Base-by-base conservation (phyloP, 2,329 filamentous ascomycete species). In the Cercospora janseana region DNA sequence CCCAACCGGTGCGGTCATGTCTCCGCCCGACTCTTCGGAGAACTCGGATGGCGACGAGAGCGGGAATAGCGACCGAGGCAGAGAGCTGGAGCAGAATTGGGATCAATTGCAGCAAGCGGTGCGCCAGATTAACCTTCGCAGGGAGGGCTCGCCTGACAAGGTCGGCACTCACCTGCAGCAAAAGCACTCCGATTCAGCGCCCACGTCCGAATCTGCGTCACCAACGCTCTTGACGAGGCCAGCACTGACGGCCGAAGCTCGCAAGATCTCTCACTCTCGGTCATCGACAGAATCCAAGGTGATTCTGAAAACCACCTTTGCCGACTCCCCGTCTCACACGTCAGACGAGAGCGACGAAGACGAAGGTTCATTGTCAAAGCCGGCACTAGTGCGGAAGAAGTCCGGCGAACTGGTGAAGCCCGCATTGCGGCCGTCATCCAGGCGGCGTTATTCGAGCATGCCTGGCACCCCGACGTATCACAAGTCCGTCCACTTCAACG, bases 401-500 rank as follows among this genome's bases (percentile, higher is more conserved):
- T 97, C 93, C 29, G 93, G 93, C 26, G 93, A 98, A 72, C 79
- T 98, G 27, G 93, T 98, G 51, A 85, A 93, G 62, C 93, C 93
- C 9, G 93, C 93, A 15, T 79, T 98, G 44, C 84, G 93, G 43
- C 83, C 86, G 29, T 77, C 88, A 9, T 87, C 87, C n/a, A 80
- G 81, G 58, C 80, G 88, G 58, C 82, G 93, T 51, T 92, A 92
- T 1, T 95, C 88, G 3, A 97, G 92, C 73, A 95, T 97, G 88
- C 93, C 93, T 6, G 93, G 93, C 47, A 98, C 93, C 0, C 93
- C 93, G 0, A 93, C 92, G 6, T 97, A 92, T 67, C 87, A 86
- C 60, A 98, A 98, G 70, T 90, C 88, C 9, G 93, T 98, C n/a
- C 93, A 98, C 71, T 98, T 98, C 67, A 93, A 97, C 71, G 88